These are phyloP conservation scores for Litchi chinensis DNA, from an alignment of 345 rosid genomes.

Conservation along the genomic window DNA sequence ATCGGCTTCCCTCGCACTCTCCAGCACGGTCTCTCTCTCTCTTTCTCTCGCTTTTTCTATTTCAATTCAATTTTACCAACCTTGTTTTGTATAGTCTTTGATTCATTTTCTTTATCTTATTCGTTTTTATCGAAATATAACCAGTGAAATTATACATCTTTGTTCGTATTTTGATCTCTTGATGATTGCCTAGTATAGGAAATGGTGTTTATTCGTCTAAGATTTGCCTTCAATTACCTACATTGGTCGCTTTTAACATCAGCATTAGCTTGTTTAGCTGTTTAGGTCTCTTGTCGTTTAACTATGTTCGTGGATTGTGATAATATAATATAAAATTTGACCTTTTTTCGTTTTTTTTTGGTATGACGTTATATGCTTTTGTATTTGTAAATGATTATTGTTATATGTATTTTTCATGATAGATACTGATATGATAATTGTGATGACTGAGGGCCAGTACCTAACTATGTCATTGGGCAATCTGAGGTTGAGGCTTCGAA, in stretches of 20 bases:
- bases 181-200: neutral
- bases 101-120: neutral
- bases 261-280: neutral
- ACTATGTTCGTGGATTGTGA: neutral
- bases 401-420: neutral
- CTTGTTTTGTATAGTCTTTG: neutral
- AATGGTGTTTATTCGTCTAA: neutral
- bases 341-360: neutral
- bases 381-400: neutral
- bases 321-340: neutral
- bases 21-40: slow-evolving; percentile 33
- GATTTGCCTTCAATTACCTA: neutral
- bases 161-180: neutral
- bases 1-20: slow-evolving; percentile 69
- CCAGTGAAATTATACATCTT: neutral
- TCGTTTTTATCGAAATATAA: too few relatives aligned
- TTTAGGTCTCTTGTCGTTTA: neutral
- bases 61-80: neutral
- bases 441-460: slow-evolving; percentile 33
- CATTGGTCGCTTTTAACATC: neutral
- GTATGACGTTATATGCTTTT: neutral
- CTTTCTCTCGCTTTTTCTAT: neutral
- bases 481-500: slow-evolving; percentile 51
- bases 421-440: neutral
- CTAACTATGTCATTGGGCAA: slow-evolving; percentile 43